These are phyloP conservation scores for Pleurotus eryngii DNA, from an alignment of 768 basidiomycete species.

Conservation along the genomic window DNA sequence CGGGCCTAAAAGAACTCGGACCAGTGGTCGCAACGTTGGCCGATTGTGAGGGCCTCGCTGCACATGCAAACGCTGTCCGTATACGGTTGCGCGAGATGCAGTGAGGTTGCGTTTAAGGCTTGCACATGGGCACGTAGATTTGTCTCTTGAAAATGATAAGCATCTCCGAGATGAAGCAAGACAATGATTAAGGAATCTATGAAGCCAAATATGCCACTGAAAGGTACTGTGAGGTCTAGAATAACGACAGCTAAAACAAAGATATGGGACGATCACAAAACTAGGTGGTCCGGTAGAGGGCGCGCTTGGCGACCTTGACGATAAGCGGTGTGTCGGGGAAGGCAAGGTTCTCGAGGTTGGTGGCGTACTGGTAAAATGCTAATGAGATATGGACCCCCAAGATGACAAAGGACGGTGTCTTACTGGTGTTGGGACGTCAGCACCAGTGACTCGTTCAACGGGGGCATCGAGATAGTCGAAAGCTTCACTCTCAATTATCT, in stretches of 20 bases:
- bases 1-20: slow-evolving; percentile 75
- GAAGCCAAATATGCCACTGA: not conserved
- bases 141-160: slow-evolving; percentile 1
- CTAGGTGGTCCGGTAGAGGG: slow-evolving; percentile 86
- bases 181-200: not conserved
- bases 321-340: slow-evolving; percentile 94
- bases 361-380: slow-evolving; percentile 65
- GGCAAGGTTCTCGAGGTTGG: slow-evolving; percentile 81
- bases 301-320: slow-evolving; percentile 92
- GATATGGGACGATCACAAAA: slow-evolving; percentile 9
- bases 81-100: slow-evolving; percentile 53
- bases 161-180: not conserved
- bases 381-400: slow-evolving; percentile 3
- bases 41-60: slow-evolving; percentile 91
- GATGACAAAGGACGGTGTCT: slow-evolving; percentile 23
- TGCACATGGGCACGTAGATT: not conserved
- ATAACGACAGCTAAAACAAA: slow-evolving; percentile 7
- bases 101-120: not conserved
- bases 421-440: slow-evolving; percentile 95
- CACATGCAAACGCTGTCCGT: slow-evolving; percentile 94
- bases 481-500: slow-evolving; percentile 95
- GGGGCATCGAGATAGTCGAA: slow-evolving; percentile 99
- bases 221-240: not conserved
- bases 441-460: slow-evolving; percentile 95
- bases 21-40: slow-evolving; percentile 88